These are phyloP conservation scores for Otatea glauca DNA, from an alignment of 176 grass and related monocot genomes.

Conservation along the genomic window DNA sequence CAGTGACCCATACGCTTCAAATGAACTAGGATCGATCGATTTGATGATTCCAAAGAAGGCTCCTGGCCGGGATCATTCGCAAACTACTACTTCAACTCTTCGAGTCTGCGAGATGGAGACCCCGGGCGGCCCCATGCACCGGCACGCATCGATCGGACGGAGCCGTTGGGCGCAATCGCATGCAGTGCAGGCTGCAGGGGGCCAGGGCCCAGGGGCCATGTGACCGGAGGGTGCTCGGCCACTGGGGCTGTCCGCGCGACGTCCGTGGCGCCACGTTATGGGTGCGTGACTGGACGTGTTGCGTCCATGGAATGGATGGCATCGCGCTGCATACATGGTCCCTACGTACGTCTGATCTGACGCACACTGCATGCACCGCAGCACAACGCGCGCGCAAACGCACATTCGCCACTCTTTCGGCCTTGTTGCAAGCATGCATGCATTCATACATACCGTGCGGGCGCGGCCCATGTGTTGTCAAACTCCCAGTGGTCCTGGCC, in stretches of 20 bases:
- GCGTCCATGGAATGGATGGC: not conserved
- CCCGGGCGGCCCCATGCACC: not conserved
- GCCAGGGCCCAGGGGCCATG: constrained; percentile 24
- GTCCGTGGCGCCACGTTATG: constrained; percentile 22
- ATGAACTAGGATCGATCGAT: not conserved
- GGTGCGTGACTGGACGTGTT: not conserved
- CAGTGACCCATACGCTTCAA: too few species aligned
- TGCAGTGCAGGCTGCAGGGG: not conserved
- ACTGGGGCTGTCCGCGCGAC: constrained; percentile 8
- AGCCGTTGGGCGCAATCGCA: not conserved
- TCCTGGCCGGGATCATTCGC: not conserved
- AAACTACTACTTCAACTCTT: not conserved
- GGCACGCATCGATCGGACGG: not conserved
- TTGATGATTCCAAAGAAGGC: not conserved
- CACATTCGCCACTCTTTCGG: not conserved
- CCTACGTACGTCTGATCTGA: not conserved
- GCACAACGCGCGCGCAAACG: not conserved
- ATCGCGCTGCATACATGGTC: not conserved
- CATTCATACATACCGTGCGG: not conserved
- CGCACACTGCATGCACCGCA: not conserved
- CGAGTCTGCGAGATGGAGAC: not conserved
- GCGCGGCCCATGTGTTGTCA: constrained; percentile 9
- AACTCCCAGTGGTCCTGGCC: constrained; percentile 33
- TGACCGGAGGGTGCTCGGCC: constrained; percentile 31
- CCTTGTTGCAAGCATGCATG: not conserved